phyloP scores from a whole-genome alignment of 192 early-diverging fungal species.

The Gorgonomyces haynaldii region DNA sequence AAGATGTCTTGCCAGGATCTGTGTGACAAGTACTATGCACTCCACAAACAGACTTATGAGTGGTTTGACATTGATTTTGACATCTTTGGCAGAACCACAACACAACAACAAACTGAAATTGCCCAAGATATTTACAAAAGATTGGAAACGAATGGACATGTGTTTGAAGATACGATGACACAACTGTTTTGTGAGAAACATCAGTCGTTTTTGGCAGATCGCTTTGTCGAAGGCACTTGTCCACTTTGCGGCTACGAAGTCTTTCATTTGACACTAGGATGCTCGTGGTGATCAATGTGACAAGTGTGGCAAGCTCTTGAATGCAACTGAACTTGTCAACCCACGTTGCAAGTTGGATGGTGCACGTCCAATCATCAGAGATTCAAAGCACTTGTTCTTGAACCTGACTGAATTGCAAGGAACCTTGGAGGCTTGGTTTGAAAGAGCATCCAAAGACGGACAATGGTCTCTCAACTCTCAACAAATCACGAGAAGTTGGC shows the following conservation, averaged over 20 bases:
- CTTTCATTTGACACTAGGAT: conserved; percentile 40
- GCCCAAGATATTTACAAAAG: conserved; percentile 80
- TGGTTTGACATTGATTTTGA: conserved; percentile 96
- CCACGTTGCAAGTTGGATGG: conserved; percentile 91
- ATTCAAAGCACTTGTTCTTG: conserved; percentile 85
- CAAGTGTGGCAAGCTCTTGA: conserved; percentile 76
- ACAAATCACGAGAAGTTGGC: conserved; percentile 83
- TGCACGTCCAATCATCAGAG: conserved; percentile 62
- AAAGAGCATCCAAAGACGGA: conserved; percentile 57
- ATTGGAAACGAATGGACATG: conserved; percentile 56
- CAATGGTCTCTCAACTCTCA: conserved; percentile 78
- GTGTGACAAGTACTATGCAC: conserved; percentile 90
- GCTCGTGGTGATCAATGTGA: conserved; percentile 99
- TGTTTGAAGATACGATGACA: conserved; percentile 62
- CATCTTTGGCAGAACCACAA: conserved; percentile 90
- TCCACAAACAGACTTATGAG: conserved; percentile 81
- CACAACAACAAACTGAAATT: conserved; percentile 80
- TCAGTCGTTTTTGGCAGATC: conserved; percentile 83
- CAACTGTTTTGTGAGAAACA: conserved; percentile 89
- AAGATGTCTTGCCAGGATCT: conserved; percentile 78
- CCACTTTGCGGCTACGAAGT: conserved; percentile 59
- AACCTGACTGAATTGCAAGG: conserved; percentile 69
- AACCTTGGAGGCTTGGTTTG: conserved; percentile 63
- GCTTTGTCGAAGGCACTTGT: conserved; percentile 94
- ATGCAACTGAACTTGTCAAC: conserved; percentile 84